phyloP scores from a whole-genome alignment of 352 stramenopile species.

The Peronosclerospora sorghi region DNA sequence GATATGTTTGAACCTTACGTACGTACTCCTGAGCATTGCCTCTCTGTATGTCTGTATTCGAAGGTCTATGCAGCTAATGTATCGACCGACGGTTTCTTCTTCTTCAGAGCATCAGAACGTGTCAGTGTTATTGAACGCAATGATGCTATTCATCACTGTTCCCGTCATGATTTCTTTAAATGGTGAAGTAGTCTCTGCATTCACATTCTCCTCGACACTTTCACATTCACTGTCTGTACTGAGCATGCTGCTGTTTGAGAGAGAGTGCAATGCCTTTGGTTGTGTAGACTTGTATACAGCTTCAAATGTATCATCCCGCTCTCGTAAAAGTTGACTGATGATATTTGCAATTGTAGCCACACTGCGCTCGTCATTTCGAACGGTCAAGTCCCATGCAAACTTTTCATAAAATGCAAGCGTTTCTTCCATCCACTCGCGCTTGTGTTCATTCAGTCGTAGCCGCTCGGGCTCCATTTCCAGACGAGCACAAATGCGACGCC shows the following conservation, averaged over 20 bases:
- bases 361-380: conserved; percentile 52
- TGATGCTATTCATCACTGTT: conserved; percentile 33
- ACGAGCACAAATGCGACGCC: conserved; percentile 54
- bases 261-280: conserved; percentile 12
- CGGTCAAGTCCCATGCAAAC: conserved; percentile 69
- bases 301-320: conserved; percentile 56
- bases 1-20: too few relatives aligned
- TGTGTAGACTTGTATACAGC: conserved; percentile 51
- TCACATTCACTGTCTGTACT: conserved; percentile 73
- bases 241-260: conserved; percentile 33
- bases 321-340: conserved; percentile 34
- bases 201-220: conserved; percentile 22
- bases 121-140: conserved; percentile 55
- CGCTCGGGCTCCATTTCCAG: conserved; percentile 63
- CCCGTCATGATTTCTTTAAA: conserved; percentile 1
- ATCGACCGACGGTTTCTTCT: conserved; percentile 1
- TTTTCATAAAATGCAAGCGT: conserved; percentile 70
- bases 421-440: conserved; percentile 77
- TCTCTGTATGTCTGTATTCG: too few relatives aligned
- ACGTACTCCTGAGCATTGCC: too few relatives aligned
- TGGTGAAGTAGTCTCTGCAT: conserved; percentile 1
- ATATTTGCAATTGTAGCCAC: conserved; percentile 41
- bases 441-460: conserved; percentile 71
- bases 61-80: too few relatives aligned
- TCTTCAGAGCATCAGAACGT: conserved; percentile 8